Percentiles rank a stretch among this genome's conserved stretches.
phyloP scores from a whole-genome alignment of 495 filamentous ascomycete species.

The Xylona heveae region DNA sequence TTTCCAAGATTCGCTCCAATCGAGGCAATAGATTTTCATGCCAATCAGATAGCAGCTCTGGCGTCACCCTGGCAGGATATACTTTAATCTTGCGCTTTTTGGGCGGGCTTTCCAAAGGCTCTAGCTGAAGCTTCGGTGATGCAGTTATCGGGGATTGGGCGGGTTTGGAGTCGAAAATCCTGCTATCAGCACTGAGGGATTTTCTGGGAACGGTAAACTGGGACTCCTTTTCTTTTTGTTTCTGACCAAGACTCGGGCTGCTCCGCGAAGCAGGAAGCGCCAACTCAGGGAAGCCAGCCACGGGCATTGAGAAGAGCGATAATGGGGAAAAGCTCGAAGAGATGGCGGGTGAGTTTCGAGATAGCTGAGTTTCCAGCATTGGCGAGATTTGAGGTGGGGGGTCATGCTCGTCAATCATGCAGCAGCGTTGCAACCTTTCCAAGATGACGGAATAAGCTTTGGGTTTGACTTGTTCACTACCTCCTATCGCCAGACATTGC shows the following conservation, averaged over 20 bases:
- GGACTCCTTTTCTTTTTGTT: constrained; percentile 6
- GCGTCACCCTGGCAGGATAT: constrained; percentile 16
- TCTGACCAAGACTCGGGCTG: too few relatives aligned
- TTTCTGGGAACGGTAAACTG: too few relatives aligned
- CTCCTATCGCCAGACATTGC: constrained; percentile 55
- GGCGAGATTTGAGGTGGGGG: constrained; percentile 3
- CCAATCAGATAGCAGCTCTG: constrained; percentile 15
- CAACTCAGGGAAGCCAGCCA: too few relatives aligned
- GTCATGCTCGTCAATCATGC: constrained; percentile 16
- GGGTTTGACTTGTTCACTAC: constrained; percentile 18
- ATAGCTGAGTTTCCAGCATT: background rate
- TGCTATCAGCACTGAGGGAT: too few relatives aligned
- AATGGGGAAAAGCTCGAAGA: background rate
- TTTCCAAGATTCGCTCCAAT: constrained; percentile 17
- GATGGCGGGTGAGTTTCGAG: background rate
- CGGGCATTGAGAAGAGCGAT: too few relatives aligned
- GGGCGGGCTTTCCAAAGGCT: background rate
- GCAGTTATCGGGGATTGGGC: too few relatives aligned
- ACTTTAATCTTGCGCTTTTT: constrained; percentile 6
- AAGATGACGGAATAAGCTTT: constrained; percentile 20
- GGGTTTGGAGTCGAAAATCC: too few relatives aligned
- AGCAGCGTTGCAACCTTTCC: constrained; percentile 19
- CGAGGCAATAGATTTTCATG: constrained; percentile 14
- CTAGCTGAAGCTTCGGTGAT: too few relatives aligned
- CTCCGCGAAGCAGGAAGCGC: too few relatives aligned